Base-by-base conservation (phyloP, 768 basidiomycete species). In the Suillus paluster region DNA sequence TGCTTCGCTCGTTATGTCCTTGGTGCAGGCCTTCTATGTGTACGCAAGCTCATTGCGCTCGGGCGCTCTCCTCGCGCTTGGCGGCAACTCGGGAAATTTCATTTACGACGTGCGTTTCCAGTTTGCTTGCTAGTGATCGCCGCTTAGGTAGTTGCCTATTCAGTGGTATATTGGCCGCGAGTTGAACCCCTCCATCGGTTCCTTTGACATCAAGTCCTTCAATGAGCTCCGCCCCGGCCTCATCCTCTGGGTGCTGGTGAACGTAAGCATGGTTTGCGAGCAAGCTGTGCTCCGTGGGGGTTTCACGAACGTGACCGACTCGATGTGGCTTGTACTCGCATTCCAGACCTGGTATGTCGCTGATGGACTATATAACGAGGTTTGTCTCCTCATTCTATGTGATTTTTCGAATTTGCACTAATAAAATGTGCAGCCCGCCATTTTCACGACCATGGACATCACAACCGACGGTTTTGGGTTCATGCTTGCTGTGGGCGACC, bases 401-500 rank as follows among this genome's bases (percentile, higher is more conserved):
- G 9, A 39, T 19, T 50, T 61, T 11, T 65, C 30, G 11, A 12
- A 15, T 34, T 19, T 44, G 17, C 41, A 33, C 25, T 8, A 27
- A 50, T 23, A 5, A 38, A 19, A 15, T 23, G 0, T 45, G 25
- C 66, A 97, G 94, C 84, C 92, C 2, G 90, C 92, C 11, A 83
- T 99, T 66, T 83, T 99, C 61, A 96, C 94, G 1, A 95, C 91
- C 4, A 99, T 99, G 93, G 97, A 99, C 71, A 96, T 99, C 71
- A 96, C 90, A 4, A 92, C 92, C 12, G 97, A 99, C 68, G 97
- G 97, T 12, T 98, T 99, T 70, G 97, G 97, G 8, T 98, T 95
- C 83, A 99, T 99, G 97, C 89, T 99, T 33, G 78, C 94, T 5
- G 84, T 97, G 52, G 97, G 97, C 45, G 95, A 98, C 71, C 84